Evolutionary conservation across 208 protist species (phyloP).

Genomic region (Trypanosoma lewisi): DNA sequence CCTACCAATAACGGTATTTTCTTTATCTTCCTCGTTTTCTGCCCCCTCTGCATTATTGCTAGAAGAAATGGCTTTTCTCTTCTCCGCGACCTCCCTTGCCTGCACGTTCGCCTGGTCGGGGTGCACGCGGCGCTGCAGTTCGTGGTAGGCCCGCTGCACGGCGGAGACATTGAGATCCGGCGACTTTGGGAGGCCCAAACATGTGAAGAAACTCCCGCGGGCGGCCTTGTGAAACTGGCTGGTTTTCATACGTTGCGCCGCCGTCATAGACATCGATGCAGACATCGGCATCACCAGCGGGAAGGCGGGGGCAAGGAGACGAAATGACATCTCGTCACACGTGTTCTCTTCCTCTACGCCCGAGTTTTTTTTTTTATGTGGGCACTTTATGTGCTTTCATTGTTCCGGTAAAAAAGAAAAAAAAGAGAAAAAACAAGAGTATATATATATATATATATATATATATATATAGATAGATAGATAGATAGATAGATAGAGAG

Average conservation of each 20-base stretch:
- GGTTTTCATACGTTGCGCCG: not conserved
- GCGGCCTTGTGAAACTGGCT: slow-evolving; percentile 3
- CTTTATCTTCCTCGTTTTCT: too few species aligned
- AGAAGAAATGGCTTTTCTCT: not conserved
- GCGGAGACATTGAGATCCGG: slow-evolving; percentile 48
- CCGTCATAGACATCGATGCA: not conserved
- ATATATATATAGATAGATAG: slow-evolving; percentile 5
- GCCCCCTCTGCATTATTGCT: too few species aligned
- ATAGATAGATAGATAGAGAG: not conserved
- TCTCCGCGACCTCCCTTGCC: slow-evolving; percentile 21
- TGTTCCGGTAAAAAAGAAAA: not conserved
- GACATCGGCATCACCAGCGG: not conserved
- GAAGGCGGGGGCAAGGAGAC: not conserved
- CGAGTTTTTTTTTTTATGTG: not conserved
- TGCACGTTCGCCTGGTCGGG: slow-evolving; percentile 69
- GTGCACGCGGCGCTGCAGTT: slow-evolving; percentile 72
- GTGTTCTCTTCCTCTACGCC: not conserved
- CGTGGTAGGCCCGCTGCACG: slow-evolving; percentile 74
- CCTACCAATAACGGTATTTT: too few species aligned
- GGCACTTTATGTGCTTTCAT: not conserved
- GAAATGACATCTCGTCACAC: not conserved
- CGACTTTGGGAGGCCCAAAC: slow-evolving; percentile 47
- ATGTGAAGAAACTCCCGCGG: slow-evolving; percentile 73
- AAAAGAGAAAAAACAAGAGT: not conserved
- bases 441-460: slow-evolving; percentile 21